Evolutionary conservation across 495 filamentous ascomycete species (phyloP), one percentile per base, ranked within the genome.

Genomic region (Thozetella sp.): DNA sequence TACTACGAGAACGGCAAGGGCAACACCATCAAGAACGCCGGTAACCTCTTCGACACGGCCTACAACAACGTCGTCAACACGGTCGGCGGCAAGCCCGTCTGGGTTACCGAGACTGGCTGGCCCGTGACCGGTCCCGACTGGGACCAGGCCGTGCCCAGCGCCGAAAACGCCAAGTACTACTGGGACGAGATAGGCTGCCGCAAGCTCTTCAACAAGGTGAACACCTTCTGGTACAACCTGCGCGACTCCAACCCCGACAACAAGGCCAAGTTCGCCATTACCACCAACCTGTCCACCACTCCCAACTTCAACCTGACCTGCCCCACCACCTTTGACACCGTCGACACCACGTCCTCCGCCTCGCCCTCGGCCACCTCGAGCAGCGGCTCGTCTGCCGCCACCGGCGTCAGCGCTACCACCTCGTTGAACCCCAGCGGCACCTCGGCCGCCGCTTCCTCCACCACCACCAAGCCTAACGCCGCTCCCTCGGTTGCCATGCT

Each of bases 181-280:
- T 93, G 89, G 89, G 74, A 90, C 53, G 76, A 89, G 65, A 80
- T 91, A 53, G 87, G 83, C 53, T 93, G 90, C 84, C 77, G 73
- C 56, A 68, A 70, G 65, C 79, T 91, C 55, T 86, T 91, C 67
- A 84, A 81, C 66, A 80, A 84, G 61, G 75, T 74, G 70, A 88
- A 88, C 72, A 88, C 86, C 55, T 93, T 84, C 80, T 93, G 83
- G 82, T 76, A 74, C 67, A 76, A 72, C 63, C 73, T 78, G 34
- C 68, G 72, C 46, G 79, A 78, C 63, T 79, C 74, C 55, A 78
- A 78, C 72, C 70, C 68, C 22, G 75, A 71, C 65, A 77, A 78
- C 72, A 56, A 67, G 61, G 69, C 72, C 68, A 71, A 75, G 67
- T 79, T 79, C 25, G 72, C 70, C 55, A 77, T 79, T 61, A 77